Base-by-base conservation (phyloP, 2,329 filamentous ascomycete species). In the Penicillium sp. region DNA sequence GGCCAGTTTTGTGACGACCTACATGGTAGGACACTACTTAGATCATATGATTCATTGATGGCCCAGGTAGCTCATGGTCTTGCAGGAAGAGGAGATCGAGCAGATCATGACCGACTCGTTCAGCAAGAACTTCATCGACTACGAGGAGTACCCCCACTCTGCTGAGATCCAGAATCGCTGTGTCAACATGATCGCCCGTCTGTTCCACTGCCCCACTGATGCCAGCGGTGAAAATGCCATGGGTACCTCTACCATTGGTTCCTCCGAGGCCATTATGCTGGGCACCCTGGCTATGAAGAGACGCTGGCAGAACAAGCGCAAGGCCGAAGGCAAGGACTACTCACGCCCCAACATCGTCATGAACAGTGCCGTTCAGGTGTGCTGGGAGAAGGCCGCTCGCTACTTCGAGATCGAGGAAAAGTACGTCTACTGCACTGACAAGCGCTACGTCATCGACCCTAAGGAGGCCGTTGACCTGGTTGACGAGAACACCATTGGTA, bases 351-450 rank as follows among this genome's bases (percentile, higher is more conserved):
- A 97, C 72, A 85, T 97, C 51, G 75, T 97, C 75, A 96, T 97
- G 91, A 93, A 87, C 60, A 89, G 87, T 22, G 90, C 91, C 26
- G 91, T 96, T 2, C 91, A 97, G 72, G 91, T 96, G 32, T 95
- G 89, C 77, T 96, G 90, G 90, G 89, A 96, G 70, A 96, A 96
- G 75, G 85, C 86, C 0, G 82, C 85, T 4, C 79, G 89, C 42
- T 95, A 94, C 74, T 93, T 95, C 60, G 91, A 97, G 62, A 80
- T 96, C 34, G 91, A 96, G 58, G 90, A 96, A 75, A 88, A 87
- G 71, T 89, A 80, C 53, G 78, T 82, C 48, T 83, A 76, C 67
- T 84, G 79, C 66, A 82, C 79, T 3, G 68, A 75, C 4, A 74
- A 77, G 8, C 77, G 81, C 49, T 84, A 77, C 50, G 79, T 83